phyloP scores from a whole-genome alignment of 176 grass and related monocot genomes.

The Zea luxurians region DNA sequence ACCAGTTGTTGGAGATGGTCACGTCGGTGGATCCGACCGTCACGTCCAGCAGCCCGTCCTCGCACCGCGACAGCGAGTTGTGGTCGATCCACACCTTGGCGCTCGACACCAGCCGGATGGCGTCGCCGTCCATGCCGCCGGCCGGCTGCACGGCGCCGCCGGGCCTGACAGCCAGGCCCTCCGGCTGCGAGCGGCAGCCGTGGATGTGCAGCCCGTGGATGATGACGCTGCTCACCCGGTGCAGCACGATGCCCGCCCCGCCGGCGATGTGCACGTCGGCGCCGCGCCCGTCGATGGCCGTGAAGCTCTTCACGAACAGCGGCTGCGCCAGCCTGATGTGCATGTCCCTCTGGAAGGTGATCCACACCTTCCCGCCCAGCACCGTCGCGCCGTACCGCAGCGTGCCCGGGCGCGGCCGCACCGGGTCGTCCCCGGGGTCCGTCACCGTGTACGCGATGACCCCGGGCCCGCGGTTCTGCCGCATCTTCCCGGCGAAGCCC shows the following conservation, averaged over 20 bases:
- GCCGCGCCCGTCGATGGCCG: conserved; percentile 77
- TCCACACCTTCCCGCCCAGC: conserved; percentile 74
- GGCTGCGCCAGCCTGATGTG: conserved; percentile 63
- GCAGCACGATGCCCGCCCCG: conserved; percentile 66
- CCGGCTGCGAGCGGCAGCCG: conserved; percentile 34
- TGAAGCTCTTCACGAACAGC: conserved; percentile 79
- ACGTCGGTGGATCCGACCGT: conserved; percentile 67
- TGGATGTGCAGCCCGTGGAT: conserved; percentile 76
- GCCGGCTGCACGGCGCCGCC: conserved; percentile 12
- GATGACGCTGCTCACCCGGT: conserved; percentile 61
- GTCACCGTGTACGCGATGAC: conserved; percentile 59
- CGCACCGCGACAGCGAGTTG: conserved; percentile 64
- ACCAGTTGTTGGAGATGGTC: conserved; percentile 95
- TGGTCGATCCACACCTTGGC: conserved; percentile 86
- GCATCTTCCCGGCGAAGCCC: conserved; percentile 78
- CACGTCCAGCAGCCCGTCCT: conserved; percentile 76
- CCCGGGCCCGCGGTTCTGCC: conserved; percentile 48
- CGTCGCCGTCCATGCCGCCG: conserved; percentile 57
- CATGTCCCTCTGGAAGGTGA: conserved; percentile 69
- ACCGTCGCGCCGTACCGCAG: conserved; percentile 74
- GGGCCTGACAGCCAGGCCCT: conserved; percentile 29
- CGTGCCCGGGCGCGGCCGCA: conserved; percentile 56
- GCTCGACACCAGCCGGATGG: conserved; percentile 55
- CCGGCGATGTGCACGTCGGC: conserved; percentile 67
- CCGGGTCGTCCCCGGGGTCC: conserved; percentile 65